Conservation (phyloP, 2,329 filamentous ascomycete species). For the Penicillium sp. region DNA sequence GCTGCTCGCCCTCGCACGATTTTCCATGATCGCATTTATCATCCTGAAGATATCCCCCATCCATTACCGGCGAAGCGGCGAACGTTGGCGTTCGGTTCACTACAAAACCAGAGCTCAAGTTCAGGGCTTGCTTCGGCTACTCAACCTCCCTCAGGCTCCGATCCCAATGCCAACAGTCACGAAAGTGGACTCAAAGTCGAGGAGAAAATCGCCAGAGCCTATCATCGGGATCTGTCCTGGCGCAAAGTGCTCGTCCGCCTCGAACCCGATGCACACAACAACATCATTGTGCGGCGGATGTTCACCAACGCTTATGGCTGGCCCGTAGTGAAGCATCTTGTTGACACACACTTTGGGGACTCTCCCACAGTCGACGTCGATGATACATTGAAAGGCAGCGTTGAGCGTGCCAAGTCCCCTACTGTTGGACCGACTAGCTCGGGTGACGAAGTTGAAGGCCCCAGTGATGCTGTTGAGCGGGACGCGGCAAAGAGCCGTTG, state of each 20-base stretch:
- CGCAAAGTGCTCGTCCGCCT: constrained; percentile 93
- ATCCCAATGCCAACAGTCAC: constrained; percentile 12
- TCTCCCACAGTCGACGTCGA: constrained; percentile 59
- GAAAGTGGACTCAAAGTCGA: constrained; percentile 71
- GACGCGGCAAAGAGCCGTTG: constrained; percentile 28
- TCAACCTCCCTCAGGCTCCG: constrained; percentile 10
- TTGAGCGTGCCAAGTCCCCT: constrained; percentile 63
- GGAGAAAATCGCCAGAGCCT: constrained; percentile 94
- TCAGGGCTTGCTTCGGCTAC: constrained; percentile 5
- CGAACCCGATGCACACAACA: constrained; percentile 97
- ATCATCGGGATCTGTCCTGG: constrained; percentile 88
- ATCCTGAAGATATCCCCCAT: constrained; percentile 84
- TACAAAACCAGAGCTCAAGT: constrained; percentile 18
- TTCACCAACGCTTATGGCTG: constrained; percentile 97
- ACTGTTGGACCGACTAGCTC: constrained; percentile 54
- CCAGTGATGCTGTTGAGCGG: constrained; percentile 12
- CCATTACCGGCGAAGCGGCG: constrained; percentile 53
- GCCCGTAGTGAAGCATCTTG: constrained; percentile 92
- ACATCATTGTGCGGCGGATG: constrained; percentile 92
- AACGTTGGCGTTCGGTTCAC: constrained; percentile 35
- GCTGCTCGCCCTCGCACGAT: constrained; percentile 78
- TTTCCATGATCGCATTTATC: constrained; percentile 94
- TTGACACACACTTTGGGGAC: constrained; percentile 89
- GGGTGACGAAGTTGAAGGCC: constrained; percentile 59
- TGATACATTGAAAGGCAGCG: constrained; percentile 62